Evolutionary conservation across 2,329 filamentous ascomycete genomes (phyloP), one percentile per base, ranked within the genome.

Genomic region (Diplodia mutila): DNA sequence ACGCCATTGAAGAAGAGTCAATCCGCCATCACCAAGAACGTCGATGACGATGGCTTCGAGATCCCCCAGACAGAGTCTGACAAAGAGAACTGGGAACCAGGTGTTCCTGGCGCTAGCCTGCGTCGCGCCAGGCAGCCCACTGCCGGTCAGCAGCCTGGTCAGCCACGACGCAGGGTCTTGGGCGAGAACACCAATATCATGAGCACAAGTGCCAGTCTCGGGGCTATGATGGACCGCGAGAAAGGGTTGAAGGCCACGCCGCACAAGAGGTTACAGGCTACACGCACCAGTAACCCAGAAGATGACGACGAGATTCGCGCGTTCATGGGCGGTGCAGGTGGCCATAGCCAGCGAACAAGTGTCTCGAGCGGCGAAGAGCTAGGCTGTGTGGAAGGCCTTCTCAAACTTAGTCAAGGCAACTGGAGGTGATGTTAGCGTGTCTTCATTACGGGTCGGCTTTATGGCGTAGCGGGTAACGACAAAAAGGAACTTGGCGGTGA

Each of bases 341-440:
- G 79, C 89, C 88, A 76, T 87, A 89, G 67, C 46, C 42, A 68
- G 42, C 34, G 65, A 54, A 61, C 74, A 49, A 80, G 76, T 54
- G 72, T 79, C 52, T 80, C 79, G 51, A 80, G 78, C 12, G 81
- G 80, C 23, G 82, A 83, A 68, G 94, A 97, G 75, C 84, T 97
- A 77, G 93, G 96, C 76, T 96, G 93, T 75, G 90, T 97, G 55
- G 92, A 94, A 66, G 93, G 93, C n/a, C 80, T 98, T 70, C 79
- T 97, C 70, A 94, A 92, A 61, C 84, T 98, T 54, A 96, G 93
- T 74, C 92, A 97, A 80, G 94, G 94, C n/a, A 92, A 92, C 75
- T 97, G 94, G 93, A 63, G 65, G 37, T 67, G 65, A 67, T 39
- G 37, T 61, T 21, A 27, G 34, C 23, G 25, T 23, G 57, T 32